Percentiles rank a stretch among this genome's conserved stretches.
Conservation (phyloP, 495 filamentous ascomycete species). For the Aspergillus bridgeri region DNA sequence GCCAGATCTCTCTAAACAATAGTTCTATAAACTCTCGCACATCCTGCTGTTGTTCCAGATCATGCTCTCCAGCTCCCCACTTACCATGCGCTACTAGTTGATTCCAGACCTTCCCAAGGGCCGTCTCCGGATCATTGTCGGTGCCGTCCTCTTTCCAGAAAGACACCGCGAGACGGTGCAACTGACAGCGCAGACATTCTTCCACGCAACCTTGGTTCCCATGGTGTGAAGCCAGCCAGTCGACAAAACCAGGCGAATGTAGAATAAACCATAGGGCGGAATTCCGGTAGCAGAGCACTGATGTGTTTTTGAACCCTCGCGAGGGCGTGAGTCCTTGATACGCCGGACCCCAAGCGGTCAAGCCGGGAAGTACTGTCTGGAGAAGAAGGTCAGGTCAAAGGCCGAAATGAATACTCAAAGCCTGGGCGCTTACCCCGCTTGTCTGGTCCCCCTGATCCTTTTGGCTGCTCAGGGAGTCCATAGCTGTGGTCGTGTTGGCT, state of each 20-base stretch:
- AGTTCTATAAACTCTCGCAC: conserved; percentile 22
- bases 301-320: conserved; percentile 8
- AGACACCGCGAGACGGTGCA: conserved; percentile 12
- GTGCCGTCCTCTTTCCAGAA: conserved; percentile 21
- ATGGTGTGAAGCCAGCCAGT: conserved; percentile 30
- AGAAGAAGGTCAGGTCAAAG: background rate
- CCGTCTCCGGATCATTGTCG: background rate
- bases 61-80: too few relatives aligned
- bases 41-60: conserved; percentile 23
- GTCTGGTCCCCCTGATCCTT: background rate
- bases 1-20: conserved; percentile 9
- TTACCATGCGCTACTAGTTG: background rate
- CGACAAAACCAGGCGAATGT: conserved; percentile 36
- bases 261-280: conserved; percentile 39
- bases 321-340: background rate
- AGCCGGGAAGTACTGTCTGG: background rate
- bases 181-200: conserved; percentile 18
- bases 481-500: background rate
- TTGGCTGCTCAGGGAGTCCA: background rate
- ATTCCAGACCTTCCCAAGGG: background rate
- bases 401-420: background rate
- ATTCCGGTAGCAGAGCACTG: conserved; percentile 43
- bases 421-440: background rate
- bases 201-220: background rate
- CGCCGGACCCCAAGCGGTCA: background rate